Evolutionary conservation across 768 basidiomycete species (phyloP).

Genomic region (Boletus subcaerulescens): DNA sequence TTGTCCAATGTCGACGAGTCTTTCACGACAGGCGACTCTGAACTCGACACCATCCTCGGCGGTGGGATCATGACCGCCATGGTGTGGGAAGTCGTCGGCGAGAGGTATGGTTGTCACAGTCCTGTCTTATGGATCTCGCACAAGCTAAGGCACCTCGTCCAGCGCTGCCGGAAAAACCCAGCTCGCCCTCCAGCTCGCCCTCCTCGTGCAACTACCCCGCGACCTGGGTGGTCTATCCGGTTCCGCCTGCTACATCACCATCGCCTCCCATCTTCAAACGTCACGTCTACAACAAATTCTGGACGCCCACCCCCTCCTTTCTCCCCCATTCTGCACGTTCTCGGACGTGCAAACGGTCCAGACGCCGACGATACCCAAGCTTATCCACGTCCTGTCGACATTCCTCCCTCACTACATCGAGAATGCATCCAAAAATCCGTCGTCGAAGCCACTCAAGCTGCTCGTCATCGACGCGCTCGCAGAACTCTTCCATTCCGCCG

Average conservation of each 20-base stretch:
- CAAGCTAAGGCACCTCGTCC: slow-evolving; percentile 7
- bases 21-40: slow-evolving; percentile 72
- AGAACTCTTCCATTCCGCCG: slow-evolving; percentile 72
- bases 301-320: slow-evolving; percentile 47
- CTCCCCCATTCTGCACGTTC: slow-evolving; percentile 43
- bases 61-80: slow-evolving; percentile 79
- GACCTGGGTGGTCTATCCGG: slow-evolving; percentile 58
- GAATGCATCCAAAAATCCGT: slow-evolving; percentile 26
- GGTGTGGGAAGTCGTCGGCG: slow-evolving; percentile 86
- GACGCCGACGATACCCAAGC: slow-evolving; percentile 49
- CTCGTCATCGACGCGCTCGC: slow-evolving; percentile 87
- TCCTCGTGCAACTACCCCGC: slow-evolving; percentile 70
- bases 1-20: slow-evolving; percentile 38
- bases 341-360: slow-evolving; percentile 61
- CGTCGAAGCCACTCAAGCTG: slow-evolving; percentile 63
- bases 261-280: slow-evolving; percentile 68
- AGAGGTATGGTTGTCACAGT: slow-evolving; percentile 55
- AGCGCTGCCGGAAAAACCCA: slow-evolving; percentile 97
- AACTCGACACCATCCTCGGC: slow-evolving; percentile 66
- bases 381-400: slow-evolving; percentile 54
- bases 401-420: slow-evolving; percentile 53
- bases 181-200: slow-evolving; percentile 77
- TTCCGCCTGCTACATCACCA: slow-evolving; percentile 74
- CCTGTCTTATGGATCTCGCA: not conserved
- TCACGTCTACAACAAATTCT: slow-evolving; percentile 64